Conservation (phyloP, 257 asterid species). For the Leptodermis oblonga region DNA sequence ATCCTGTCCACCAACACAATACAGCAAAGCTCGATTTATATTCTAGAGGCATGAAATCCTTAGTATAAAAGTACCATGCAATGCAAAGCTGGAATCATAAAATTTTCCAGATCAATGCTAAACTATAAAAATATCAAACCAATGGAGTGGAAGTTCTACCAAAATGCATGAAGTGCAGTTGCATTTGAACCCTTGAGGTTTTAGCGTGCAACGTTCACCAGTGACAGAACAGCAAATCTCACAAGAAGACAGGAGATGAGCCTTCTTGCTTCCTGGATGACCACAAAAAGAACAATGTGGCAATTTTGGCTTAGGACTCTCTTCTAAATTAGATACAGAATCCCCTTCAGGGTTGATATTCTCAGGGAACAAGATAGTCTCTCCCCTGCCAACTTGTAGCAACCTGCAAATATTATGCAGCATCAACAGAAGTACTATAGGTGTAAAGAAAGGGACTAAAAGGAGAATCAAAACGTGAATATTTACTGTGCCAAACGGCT, state of each 20-base stretch:
- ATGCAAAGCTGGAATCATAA: background rate
- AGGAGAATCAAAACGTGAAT: background rate
- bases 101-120: conserved; percentile 5
- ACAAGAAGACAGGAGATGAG: conserved; percentile 70
- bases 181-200: conserved; percentile 71
- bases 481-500: background rate
- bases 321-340: conserved; percentile 26
- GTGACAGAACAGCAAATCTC: conserved; percentile 48
- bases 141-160: conserved; percentile 33
- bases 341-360: conserved; percentile 25
- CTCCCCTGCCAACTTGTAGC: conserved; percentile 55
- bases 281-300: conserved; percentile 94
- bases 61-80: conserved; percentile 12
- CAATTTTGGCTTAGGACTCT: conserved; percentile 40
- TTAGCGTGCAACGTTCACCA: conserved; percentile 56
- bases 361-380: conserved; percentile 21
- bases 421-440: background rate
- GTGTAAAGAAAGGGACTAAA: background rate
- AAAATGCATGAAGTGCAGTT: conserved; percentile 58
- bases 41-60: background rate
- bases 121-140: background rate
- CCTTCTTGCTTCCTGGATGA: conserved; percentile 83
- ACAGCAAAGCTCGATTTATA: background rate
- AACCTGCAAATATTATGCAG: conserved; percentile 44
- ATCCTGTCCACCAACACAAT: conserved; percentile 45